Conservation (phyloP, 768 basidiomycete species). For the Astraeus odoratus region DNA sequence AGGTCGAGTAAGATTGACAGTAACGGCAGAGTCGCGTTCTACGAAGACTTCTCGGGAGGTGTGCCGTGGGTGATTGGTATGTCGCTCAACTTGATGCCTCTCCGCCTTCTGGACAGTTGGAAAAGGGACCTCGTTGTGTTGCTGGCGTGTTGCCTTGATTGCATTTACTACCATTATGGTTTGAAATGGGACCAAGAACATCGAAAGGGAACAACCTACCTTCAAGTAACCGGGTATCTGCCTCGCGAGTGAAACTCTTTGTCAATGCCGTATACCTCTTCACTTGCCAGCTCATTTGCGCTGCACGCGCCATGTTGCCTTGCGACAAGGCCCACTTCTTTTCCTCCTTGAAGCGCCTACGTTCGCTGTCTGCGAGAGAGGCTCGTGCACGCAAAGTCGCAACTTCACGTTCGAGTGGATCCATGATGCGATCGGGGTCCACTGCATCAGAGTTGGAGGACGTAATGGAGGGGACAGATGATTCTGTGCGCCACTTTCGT, state of each 20-base stretch:
- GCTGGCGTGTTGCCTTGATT: constrained; percentile 18
- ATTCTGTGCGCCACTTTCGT: constrained; percentile 28
- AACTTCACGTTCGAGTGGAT: constrained; percentile 68
- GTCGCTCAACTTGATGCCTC: constrained; percentile 15
- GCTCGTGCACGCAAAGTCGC: constrained; percentile 69
- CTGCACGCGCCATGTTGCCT: constrained; percentile 67
- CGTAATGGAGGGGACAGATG: constrained; percentile 45
- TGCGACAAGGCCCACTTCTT: constrained; percentile 80
- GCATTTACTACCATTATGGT: constrained; percentile 18
- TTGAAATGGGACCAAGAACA: neutral
- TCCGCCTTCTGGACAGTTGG: constrained; percentile 19
- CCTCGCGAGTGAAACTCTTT: constrained; percentile 76
- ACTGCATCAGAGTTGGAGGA: constrained; percentile 64
- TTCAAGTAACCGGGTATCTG: constrained; percentile 60
- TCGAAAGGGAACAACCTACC: constrained; percentile 33
- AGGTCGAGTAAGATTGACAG: constrained; percentile 20
- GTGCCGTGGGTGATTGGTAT: constrained; percentile 25
- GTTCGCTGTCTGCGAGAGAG: constrained; percentile 75
- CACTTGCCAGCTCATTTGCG: constrained; percentile 79
- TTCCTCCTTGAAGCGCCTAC: constrained; percentile 78
- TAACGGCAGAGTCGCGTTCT: constrained; percentile 23
- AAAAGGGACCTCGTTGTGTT: constrained; percentile 8
- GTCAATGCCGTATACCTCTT: constrained; percentile 73
- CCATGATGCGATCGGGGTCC: constrained; percentile 50
- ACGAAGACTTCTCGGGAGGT: constrained; percentile 20